Conservation (phyloP, 345 rosid genomes). For the Ailanthus altissimus region DNA sequence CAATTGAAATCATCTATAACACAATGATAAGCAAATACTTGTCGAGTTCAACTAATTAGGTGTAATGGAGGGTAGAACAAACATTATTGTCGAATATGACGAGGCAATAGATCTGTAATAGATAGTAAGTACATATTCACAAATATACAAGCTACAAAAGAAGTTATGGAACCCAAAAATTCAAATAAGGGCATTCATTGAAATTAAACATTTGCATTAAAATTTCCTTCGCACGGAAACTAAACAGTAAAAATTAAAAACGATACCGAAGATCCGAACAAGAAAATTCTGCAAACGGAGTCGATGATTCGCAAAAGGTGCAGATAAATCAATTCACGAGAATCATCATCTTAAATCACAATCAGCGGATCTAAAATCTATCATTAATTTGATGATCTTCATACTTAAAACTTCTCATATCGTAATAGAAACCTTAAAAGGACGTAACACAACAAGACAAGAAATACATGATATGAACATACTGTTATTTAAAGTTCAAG, state of each 20-base stretch:
- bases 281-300: neutral
- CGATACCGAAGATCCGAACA: neutral
- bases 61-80: neutral
- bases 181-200: neutral
- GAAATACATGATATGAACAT: too few relatives aligned
- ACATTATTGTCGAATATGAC: neutral
- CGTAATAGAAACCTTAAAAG: neutral
- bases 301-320: neutral
- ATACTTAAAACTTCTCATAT: neutral
- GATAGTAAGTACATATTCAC: neutral
- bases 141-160: neutral
- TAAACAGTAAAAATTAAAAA: neutral
- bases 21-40: neutral
- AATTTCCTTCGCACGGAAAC: neutral
- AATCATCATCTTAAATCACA: neutral
- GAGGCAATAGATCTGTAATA: neutral
- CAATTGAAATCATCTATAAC: neutral
- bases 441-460: neutral
- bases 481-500: too few relatives aligned
- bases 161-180: neutral
- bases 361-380: slow-evolving; percentile 4
- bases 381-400: neutral
- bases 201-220: neutral
- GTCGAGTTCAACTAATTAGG: neutral
- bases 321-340: neutral